Conservation (phyloP, 2,329 filamentous ascomycete genomes). For the Epichloe uncinata region DNA sequence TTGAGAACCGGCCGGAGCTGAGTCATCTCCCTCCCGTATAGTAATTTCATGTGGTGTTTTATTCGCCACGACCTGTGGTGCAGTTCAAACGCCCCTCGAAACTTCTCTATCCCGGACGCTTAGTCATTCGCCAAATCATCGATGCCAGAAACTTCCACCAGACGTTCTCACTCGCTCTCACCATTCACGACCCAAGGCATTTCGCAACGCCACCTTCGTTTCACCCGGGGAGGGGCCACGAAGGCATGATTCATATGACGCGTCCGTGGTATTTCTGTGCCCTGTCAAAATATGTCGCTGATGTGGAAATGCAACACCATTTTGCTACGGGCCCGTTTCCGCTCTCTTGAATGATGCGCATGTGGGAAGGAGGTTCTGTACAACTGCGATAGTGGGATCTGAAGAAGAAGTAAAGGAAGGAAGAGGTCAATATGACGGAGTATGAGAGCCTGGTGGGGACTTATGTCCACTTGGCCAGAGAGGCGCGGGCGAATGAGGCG, state of each 20-base stretch:
- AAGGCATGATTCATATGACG: conserved; percentile 3
- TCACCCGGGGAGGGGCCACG: neutral
- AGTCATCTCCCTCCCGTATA: no score
- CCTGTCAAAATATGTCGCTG: neutral
- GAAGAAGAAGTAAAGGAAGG: neutral
- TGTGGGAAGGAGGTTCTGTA: no score
- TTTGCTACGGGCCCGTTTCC: no score
- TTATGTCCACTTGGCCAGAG: conserved; percentile 34
- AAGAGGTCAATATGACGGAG: conserved; percentile 7
- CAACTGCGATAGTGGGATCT: no score
- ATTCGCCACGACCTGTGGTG: neutral
- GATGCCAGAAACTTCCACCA: conserved; percentile 42
- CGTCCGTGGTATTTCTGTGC: neutral
- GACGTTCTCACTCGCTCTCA: conserved; percentile 10
- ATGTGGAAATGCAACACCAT: neutral
- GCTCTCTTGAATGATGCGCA: no score
- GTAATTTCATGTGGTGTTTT: neutral
- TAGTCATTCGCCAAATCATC: conserved; percentile 50
- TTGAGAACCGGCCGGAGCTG: no score
- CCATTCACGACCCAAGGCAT: neutral
- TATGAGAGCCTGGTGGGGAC: conserved; percentile 30
- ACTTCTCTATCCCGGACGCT: conserved; percentile 24
- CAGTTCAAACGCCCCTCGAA: neutral
- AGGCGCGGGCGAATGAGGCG: conserved; percentile 36
- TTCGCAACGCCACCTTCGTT: neutral